These are phyloP conservation scores for Silene uniflora DNA, from an alignment of 148 eudicot genomes.

Conservation along the genomic window DNA sequence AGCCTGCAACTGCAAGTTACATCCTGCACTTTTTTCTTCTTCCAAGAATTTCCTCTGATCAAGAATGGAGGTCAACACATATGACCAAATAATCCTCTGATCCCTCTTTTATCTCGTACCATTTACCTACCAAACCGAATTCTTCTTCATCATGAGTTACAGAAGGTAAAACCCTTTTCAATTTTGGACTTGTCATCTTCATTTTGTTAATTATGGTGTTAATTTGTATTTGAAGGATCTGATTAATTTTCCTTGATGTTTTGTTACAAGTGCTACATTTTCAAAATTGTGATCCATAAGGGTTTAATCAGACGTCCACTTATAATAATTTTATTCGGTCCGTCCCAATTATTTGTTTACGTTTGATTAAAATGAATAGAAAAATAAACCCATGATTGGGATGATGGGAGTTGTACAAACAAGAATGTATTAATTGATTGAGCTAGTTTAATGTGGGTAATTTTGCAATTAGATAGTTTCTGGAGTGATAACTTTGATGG, in stretches of 20 bases:
- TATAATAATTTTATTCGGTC: too few species aligned
- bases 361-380: too few species aligned
- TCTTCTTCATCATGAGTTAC: slow-evolving; percentile 16
- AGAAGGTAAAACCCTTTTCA: slow-evolving; percentile 19
- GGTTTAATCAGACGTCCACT: too few species aligned
- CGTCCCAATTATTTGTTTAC: too few species aligned
- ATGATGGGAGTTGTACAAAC: too few species aligned
- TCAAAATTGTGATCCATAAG: too few species aligned
- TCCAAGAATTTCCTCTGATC: neutral
- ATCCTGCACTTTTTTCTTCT: neutral
- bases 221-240: neutral
- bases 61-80: slow-evolving; percentile 15
- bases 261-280: neutral
- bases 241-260: too few species aligned
- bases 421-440: neutral
- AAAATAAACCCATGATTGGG: too few species aligned
- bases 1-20: neutral
- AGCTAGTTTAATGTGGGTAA: neutral
- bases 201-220: neutral
- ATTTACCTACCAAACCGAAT: neutral
- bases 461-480: neutral
- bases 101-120: neutral
- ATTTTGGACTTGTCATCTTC: neutral
- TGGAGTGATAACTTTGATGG: neutral
- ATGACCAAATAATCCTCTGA: neutral